Conservation (phyloP, 108 stramenopile genomes). For the Poteriospumella lacustris region DNA sequence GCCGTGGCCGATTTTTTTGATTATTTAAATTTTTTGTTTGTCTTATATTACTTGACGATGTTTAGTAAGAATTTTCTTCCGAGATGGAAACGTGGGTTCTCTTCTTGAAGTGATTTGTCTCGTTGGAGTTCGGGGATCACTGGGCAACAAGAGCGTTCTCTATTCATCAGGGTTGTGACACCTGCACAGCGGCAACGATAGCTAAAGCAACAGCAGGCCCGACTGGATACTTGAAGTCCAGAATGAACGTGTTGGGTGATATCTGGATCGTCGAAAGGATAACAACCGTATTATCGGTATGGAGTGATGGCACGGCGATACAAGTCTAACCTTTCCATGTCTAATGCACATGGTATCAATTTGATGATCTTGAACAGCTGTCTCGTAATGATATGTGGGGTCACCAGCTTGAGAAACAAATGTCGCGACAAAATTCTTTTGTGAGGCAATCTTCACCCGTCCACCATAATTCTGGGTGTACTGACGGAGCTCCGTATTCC, state of each 20-base stretch:
- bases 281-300: neutral
- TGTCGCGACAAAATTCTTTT: neutral
- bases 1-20: too few species aligned
- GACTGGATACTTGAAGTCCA: too few species aligned
- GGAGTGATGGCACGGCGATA: neutral
- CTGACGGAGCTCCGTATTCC: neutral
- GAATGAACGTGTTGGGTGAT: neutral
- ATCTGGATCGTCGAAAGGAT: neutral
- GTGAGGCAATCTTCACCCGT: neutral
- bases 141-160: too few species aligned
- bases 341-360: neutral
- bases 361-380: neutral
- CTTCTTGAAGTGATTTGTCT: too few species aligned
- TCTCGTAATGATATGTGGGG: neutral
- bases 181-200: too few species aligned
- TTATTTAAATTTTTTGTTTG: too few species aligned
- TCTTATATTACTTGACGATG: too few species aligned
- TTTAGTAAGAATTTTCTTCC: too few species aligned
- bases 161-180: too few species aligned
- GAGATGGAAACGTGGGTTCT: too few species aligned
- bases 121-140: too few species aligned
- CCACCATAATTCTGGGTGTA: neutral
- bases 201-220: too few species aligned
- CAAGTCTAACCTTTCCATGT: neutral
- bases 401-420: neutral